Percentiles rank a stretch among this genome's conserved stretches.
Evolutionary conservation across 306 rosid genomes (phyloP).

Genomic region (Prinsepia uniflora): DNA sequence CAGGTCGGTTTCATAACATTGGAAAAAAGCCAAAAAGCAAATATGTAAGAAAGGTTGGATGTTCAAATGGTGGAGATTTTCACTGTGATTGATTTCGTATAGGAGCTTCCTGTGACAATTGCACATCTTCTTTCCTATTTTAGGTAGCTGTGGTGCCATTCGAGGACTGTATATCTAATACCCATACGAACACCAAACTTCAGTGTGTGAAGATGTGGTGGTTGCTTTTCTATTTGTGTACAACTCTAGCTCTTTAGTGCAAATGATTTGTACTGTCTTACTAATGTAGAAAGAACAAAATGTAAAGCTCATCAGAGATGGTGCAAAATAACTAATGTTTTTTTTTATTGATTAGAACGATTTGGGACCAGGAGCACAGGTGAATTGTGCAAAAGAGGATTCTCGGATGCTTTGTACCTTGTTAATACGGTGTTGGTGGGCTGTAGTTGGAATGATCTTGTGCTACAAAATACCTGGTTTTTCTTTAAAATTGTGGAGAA

Average conservation of each 20-base stretch:
- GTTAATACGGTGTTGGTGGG: constrained; percentile 48
- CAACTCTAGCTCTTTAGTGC: background rate
- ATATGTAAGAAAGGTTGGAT: background rate
- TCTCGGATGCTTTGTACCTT: constrained; percentile 29
- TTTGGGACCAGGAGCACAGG: constrained; percentile 32
- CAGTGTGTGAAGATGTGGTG: background rate
- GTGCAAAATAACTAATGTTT: constrained; percentile 16
- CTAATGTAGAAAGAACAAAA: constrained; percentile 8
- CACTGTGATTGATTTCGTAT: background rate
- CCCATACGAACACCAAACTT: background rate
- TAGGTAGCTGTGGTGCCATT: background rate
- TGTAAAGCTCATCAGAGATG: background rate
- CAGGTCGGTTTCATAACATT: background rate
- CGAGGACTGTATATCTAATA: constrained; percentile 5
- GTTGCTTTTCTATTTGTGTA: background rate
- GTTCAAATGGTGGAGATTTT: background rate
- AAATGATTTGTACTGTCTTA: background rate
- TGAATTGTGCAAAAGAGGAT: constrained; percentile 29
- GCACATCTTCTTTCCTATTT: constrained; percentile 7
- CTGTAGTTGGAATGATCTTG: constrained; percentile 46
- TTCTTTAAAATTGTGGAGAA: constrained; percentile 38
- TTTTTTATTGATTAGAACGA: constrained; percentile 34
- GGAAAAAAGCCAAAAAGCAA: background rate
- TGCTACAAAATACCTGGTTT: constrained; percentile 41
- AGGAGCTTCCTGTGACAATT: background rate